Evolutionary conservation across 2,329 filamentous ascomycete genomes (phyloP).

Genomic region (Ceratocystis diversiconidia): DNA sequence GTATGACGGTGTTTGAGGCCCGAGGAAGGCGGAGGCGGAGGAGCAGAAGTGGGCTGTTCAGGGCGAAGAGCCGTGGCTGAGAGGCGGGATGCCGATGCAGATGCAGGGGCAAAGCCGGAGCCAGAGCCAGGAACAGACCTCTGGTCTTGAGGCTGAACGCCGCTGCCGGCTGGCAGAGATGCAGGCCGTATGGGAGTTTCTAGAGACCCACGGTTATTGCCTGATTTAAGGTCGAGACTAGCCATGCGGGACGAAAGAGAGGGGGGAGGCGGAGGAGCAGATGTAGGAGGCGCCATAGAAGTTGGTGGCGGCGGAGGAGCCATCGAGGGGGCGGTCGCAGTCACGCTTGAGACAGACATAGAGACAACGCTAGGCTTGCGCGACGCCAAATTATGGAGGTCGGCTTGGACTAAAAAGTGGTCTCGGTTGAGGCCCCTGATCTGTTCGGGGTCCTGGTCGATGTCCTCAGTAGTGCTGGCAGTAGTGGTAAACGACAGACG

Average conservation of each 20-base stretch:
- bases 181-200: not conserved
- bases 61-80: slow-evolving; percentile 6
- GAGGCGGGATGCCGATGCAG: slow-evolving; percentile 11
- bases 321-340: not conserved
- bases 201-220: slow-evolving; percentile 6
- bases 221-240: slow-evolving; percentile 13
- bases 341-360: not conserved
- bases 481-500: slow-evolving; percentile 1
- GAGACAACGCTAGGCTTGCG: slow-evolving; percentile 17
- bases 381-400: slow-evolving; percentile 8
- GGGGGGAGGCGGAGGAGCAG: slow-evolving; percentile 7
- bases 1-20: slow-evolving; percentile 72
- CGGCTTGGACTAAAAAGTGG: slow-evolving; percentile 10
- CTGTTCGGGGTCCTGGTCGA: not conserved
- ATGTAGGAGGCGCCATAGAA: not conserved
- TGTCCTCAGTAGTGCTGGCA: not conserved
- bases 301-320: not conserved
- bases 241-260: slow-evolving; percentile 17
- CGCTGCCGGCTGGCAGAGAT: slow-evolving; percentile 4
- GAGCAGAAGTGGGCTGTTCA: slow-evolving; percentile 15
- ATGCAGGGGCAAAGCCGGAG: slow-evolving; percentile 1
- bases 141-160: slow-evolving; percentile 2
- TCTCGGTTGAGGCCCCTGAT: not conserved
- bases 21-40: slow-evolving; percentile 23
- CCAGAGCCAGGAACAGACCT: not conserved